Evolutionary conservation across 306 rosid genomes (phyloP).

Genomic region (Casuarina cunninghamiana): DNA sequence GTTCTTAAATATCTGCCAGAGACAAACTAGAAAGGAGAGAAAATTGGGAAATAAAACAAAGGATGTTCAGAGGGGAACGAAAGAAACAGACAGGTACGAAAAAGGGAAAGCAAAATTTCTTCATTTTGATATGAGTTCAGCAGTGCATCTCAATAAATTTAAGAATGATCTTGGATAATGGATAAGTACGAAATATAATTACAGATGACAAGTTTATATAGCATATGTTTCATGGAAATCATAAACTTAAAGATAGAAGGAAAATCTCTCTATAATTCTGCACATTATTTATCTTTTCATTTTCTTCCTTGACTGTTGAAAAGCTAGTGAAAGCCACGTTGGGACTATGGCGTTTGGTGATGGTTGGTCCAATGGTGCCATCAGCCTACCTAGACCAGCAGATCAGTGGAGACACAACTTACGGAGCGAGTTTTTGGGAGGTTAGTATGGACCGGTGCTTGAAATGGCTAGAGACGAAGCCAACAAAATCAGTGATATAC

Average conservation of each 20-base stretch:
- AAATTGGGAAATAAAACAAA: background rate
- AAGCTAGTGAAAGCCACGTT: slow-evolving; percentile 33
- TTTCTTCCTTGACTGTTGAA: slow-evolving; percentile 4
- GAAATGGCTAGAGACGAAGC: slow-evolving; percentile 36
- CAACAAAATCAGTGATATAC: slow-evolving; percentile 30
- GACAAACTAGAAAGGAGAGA: background rate
- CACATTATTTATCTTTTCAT: background rate
- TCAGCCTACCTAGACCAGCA: slow-evolving; percentile 50
- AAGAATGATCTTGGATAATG: background rate
- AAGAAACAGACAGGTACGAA: background rate
- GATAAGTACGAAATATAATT: background rate
- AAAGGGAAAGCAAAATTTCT: background rate
- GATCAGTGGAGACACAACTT: slow-evolving; percentile 30
- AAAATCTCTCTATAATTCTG: background rate
- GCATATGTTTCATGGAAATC: background rate
- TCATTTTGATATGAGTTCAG: background rate
- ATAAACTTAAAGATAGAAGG: background rate
- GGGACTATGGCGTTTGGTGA: slow-evolving; percentile 37
- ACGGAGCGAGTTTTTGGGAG: slow-evolving; percentile 38
- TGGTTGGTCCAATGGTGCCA: slow-evolving; percentile 51
- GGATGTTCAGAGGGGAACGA: no score
- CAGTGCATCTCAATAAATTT: background rate
- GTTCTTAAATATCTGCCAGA: no score
- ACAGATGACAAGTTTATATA: background rate
- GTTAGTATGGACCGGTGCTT: slow-evolving; percentile 28